phyloP scores from a whole-genome alignment of 106 monocot genomes.

The Narthecium ossifragum region DNA sequence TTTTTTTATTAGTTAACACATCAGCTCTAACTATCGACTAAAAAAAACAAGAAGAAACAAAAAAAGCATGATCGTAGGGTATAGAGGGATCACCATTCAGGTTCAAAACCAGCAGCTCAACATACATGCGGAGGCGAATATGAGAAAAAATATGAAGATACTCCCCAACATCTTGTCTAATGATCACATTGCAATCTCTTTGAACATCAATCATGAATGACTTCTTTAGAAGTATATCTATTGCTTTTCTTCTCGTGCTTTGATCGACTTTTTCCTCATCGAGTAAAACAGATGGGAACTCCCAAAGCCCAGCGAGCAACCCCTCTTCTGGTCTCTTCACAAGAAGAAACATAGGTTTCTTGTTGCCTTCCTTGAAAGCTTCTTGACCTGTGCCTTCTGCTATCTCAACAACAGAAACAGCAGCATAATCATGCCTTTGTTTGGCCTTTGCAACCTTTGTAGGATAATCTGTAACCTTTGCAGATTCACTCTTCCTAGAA shows the following conservation, averaged over 20 bases:
- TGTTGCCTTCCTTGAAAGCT: slow-evolving; percentile 1
- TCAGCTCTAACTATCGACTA: too few species aligned
- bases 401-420: slow-evolving; percentile 83
- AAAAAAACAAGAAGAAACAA: background rate
- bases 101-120: slow-evolving; percentile 66
- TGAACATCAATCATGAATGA: slow-evolving; percentile 34
- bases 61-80: background rate
- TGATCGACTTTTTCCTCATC: slow-evolving; percentile 36
- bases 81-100: slow-evolving; percentile 33
- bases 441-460: slow-evolving; percentile 66
- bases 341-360: slow-evolving; percentile 44
- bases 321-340: slow-evolving; percentile 87
- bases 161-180: slow-evolving; percentile 74
- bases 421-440: slow-evolving; percentile 73
- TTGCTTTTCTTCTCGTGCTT: slow-evolving; percentile 39
- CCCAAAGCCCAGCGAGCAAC: slow-evolving; percentile 94
- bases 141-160: slow-evolving; percentile 88
- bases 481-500: slow-evolving; percentile 28
- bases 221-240: slow-evolving; percentile 58
- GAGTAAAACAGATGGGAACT: slow-evolving; percentile 77
- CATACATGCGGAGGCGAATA: slow-evolving; percentile 79
- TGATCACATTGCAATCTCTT: slow-evolving; percentile 25
- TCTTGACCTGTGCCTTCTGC: slow-evolving; percentile 14
- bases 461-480: slow-evolving; percentile 76
- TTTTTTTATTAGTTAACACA: too few species aligned